Percentiles rank a stretch among this genome's conserved stretches.
Evolutionary conservation across 2,329 filamentous ascomycete genomes (phyloP).

Genomic region (Arthrobotrys conoides): DNA sequence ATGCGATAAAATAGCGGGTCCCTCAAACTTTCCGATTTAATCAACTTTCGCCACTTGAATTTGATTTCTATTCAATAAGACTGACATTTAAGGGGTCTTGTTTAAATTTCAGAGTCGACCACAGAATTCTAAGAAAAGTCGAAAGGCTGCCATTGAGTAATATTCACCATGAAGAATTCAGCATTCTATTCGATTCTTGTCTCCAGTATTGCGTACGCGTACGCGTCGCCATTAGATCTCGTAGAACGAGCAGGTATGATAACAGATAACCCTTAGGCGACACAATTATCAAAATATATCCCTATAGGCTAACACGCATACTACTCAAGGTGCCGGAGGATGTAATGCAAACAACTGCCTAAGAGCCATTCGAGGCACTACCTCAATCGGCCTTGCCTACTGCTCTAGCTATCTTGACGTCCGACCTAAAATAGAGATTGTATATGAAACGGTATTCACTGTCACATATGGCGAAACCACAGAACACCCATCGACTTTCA

Average conservation of each 20-base stretch:
- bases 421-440: background rate
- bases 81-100: background rate
- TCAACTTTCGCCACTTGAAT: background rate
- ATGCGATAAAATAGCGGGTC: background rate
- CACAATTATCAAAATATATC: background rate
- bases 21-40: too few relatives aligned
- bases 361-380: slow-evolving; percentile 17
- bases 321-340: background rate
- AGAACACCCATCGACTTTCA: slow-evolving; percentile 4
- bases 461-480: slow-evolving; percentile 21
- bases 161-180: background rate
- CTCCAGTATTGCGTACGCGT: background rate
- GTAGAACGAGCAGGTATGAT: background rate
- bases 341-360: slow-evolving; percentile 39
- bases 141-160: background rate
- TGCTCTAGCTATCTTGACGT: slow-evolving; percentile 22
- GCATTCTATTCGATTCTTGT: background rate
- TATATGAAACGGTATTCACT: background rate
- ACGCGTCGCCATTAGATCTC: slow-evolving; percentile 5
- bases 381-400: slow-evolving; percentile 16
- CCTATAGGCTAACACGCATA: background rate
- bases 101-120: background rate
- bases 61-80: background rate
- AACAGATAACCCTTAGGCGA: too few relatives aligned
- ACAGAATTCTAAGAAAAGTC: background rate